These are phyloP conservation scores for Verbascum thapsus DNA, from an alignment of 257 asterid genomes.

Conservation along the genomic window DNA sequence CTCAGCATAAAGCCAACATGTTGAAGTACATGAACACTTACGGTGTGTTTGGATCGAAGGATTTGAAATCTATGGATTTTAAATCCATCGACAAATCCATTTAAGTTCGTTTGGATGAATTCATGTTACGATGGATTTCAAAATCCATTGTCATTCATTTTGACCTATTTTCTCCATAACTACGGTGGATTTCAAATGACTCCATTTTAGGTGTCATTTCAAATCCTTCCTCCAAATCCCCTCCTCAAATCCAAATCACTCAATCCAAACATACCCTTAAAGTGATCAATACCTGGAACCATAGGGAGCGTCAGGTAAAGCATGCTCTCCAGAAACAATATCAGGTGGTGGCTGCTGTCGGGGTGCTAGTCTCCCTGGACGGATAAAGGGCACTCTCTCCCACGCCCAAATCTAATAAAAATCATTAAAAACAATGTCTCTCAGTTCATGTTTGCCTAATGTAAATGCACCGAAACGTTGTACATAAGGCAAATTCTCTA, in stretches of 20 bases:
- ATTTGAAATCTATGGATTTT: too few relatives aligned
- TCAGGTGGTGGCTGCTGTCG: constrained; percentile 55
- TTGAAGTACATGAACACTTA: constrained; percentile 1
- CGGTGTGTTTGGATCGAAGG: too few relatives aligned
- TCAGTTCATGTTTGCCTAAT: constrained; percentile 15
- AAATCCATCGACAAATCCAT: too few relatives aligned
- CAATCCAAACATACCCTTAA: too few relatives aligned
- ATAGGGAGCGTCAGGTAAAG: constrained; percentile 69
- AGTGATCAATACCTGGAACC: constrained; percentile 61
- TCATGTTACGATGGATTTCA: too few relatives aligned
- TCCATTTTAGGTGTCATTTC: too few relatives aligned
- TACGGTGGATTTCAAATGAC: too few relatives aligned
- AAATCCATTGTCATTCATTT: too few relatives aligned
- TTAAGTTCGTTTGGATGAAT: too few relatives aligned
- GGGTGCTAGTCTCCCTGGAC: constrained; percentile 80
- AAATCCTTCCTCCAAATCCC: too few relatives aligned
- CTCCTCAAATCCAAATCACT: too few relatives aligned
- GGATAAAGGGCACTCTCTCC: constrained; percentile 80
- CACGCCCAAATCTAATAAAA: constrained; percentile 74
- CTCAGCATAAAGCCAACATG: constrained; percentile 4
- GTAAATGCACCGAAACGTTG: constrained; percentile 21
- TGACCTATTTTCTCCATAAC: too few relatives aligned
- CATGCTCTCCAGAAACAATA: constrained; percentile 44
- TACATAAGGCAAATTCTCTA: constrained; percentile 6
- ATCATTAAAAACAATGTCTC: constrained; percentile 22